phyloP scores from a whole-genome alignment of 306 rosid species.

The Casuarina glauca region DNA sequence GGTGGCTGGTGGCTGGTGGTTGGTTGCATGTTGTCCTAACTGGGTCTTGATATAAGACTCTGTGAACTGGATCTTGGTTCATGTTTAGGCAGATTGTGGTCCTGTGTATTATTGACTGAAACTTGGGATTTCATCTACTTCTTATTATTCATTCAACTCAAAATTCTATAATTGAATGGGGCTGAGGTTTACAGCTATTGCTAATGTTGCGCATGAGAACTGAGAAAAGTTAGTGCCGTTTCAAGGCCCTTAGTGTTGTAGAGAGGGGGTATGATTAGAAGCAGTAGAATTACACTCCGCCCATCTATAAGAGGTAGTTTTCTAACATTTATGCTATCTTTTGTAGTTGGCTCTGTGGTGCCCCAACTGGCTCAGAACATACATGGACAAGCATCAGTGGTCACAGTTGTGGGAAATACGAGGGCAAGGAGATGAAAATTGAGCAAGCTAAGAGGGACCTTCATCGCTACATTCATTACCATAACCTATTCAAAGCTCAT shows the following conservation, averaged over 20 bases:
- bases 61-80: not conserved
- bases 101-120: not conserved
- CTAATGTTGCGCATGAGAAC: not conserved
- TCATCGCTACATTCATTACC: conserved; percentile 35
- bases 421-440: conserved; percentile 14
- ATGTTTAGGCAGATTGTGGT: conserved; percentile 2
- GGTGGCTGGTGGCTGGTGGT: not conserved
- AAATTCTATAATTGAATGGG: not conserved
- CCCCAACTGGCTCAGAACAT: conserved; percentile 29
- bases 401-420: conserved; percentile 42
- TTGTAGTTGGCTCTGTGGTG: conserved; percentile 49
- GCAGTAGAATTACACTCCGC: not conserved
- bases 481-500: conserved; percentile 40
- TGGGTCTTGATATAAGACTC: not conserved
- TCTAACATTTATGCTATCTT: not conserved
- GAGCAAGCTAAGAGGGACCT: conserved; percentile 36
- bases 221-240: not conserved
- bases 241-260: not conserved
- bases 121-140: not conserved
- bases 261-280: not conserved
- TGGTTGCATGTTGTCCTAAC: not conserved
- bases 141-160: not conserved
- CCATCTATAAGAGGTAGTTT: not conserved
- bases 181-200: not conserved
- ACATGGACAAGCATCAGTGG: conserved; percentile 18